These are phyloP conservation scores for Coriolopsis trogii DNA, from an alignment of 1,284 basidiomycete genomes.

Conservation along the genomic window DNA sequence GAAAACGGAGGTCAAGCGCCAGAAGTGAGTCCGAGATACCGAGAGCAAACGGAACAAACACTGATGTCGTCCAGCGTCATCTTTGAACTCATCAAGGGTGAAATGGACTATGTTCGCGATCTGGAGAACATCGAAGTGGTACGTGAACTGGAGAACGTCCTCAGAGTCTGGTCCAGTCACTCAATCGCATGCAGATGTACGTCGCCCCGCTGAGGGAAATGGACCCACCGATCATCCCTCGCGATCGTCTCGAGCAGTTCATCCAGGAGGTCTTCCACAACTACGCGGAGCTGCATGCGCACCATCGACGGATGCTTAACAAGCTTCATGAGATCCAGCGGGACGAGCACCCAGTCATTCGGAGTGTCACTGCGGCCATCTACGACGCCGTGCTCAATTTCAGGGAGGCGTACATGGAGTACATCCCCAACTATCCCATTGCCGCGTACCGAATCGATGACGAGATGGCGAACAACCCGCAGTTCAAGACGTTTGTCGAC, in stretches of 20 bases:
- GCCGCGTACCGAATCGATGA: slow-evolving; percentile 91
- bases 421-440: slow-evolving; percentile 93
- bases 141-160: slow-evolving; percentile 28
- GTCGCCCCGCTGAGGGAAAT: slow-evolving; percentile 74
- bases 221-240: slow-evolving; percentile 78
- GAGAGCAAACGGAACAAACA: neutral
- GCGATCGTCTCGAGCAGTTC: slow-evolving; percentile 76
- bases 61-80: slow-evolving; percentile 65
- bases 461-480: slow-evolving; percentile 79
- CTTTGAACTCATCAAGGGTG: slow-evolving; percentile 94
- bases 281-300: slow-evolving; percentile 75
- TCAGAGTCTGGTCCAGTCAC: neutral
- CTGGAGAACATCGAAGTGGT: slow-evolving; percentile 87
- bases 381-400: slow-evolving; percentile 92
- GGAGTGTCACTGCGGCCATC: slow-evolving; percentile 84
- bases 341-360: slow-evolving; percentile 87
- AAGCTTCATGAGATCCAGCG: slow-evolving; percentile 86
- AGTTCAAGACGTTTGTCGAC: slow-evolving; percentile 84
- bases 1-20: slow-evolving; percentile 82
- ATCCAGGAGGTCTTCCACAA: slow-evolving; percentile 94
- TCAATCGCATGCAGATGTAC: slow-evolving; percentile 58
- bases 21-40: slow-evolving; percentile 64
- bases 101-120: slow-evolving; percentile 95
- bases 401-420: slow-evolving; percentile 91
- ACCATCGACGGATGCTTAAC: slow-evolving; percentile 78